phyloP scores from a whole-genome alignment of 2,329 filamentous ascomycete genomes.

The Aspergillus japonicus region DNA sequence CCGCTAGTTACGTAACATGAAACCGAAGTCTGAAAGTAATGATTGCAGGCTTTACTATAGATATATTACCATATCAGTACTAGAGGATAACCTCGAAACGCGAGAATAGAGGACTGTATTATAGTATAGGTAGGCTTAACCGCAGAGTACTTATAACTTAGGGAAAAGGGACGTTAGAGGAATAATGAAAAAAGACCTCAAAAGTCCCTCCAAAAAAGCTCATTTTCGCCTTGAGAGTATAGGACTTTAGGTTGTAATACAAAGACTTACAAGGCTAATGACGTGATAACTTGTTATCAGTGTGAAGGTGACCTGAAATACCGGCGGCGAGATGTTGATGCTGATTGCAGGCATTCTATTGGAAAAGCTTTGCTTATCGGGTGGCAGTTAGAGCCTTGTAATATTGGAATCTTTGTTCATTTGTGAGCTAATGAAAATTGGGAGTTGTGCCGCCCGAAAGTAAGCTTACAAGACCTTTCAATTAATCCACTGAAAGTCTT shows the following conservation, averaged over 20 bases:
- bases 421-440: no score
- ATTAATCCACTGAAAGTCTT: no score
- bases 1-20: not conserved
- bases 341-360: not conserved
- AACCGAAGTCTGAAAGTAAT: not conserved
- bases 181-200: no score
- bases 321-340: not conserved
- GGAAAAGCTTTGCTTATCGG: not conserved
- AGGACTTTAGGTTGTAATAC: not conserved
- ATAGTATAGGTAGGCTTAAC: no score
- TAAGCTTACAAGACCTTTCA: not conserved
- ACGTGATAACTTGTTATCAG: not conserved
- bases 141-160: no score
- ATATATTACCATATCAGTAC: no score
- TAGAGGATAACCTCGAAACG: no score
- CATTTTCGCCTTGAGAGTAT: not conserved
- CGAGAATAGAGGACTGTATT: no score
- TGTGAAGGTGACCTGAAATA: not conserved
- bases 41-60: not conserved
- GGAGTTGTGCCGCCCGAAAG: no score
- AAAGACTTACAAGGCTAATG: no score
- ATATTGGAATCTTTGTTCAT: conserved; percentile 1
- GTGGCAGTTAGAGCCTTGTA: not conserved
- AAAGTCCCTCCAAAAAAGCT: no score
- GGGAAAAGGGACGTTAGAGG: no score